Evolutionary conservation across 2,329 filamentous ascomycete species (phyloP), one percentile per base, ranked within the genome.

Genomic region (Graphiopsis chlorocephala): DNA sequence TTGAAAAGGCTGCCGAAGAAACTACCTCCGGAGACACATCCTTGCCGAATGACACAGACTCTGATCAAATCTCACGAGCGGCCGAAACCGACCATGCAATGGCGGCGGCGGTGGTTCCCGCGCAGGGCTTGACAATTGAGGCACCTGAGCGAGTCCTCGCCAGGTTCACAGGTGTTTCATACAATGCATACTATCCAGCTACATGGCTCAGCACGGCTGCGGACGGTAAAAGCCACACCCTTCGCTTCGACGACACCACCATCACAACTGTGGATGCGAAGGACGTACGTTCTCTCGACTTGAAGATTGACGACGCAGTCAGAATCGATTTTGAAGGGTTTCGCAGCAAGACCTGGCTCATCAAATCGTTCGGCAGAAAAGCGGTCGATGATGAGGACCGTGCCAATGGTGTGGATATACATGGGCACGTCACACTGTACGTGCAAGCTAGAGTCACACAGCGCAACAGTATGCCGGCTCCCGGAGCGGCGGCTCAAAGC

Each of bases 151-250:
- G 86, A 66, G 81, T 88, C 0, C 80, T 88, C 67, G 85, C 86
- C 8, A 78, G 80, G 29, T 89, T 86, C 81, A 85, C 81, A 68
- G 78, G 78, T n/a, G 81, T 78, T 56, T 70, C 59, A 50, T 65
- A 59, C 65, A 80, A 81, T 61, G 79, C 77, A n/a, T 88, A 84
- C 71, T 87, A 86, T 71, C 85, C 86, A 56, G 86, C 84, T 10
- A 85, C 81, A n/a, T 88, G 82, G 69, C 73, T 87, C 35, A 83
- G 82, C 2, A 76, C 75, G 17, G 76, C 81, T 23, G 73, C 77
- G 0, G 76, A 80, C 59, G 70, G 71, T 1, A 70, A 70, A 42
- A 80, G 79, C 31, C 82, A 83, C 68, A 73, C 77, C 15, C 70
- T 84, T 26, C 76, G 77, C n/a, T 84, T 80, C 60, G 82, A 84